Evolutionary conservation across 192 early-diverging fungal genomes (phyloP), one percentile per base, ranked within the genome.

Genomic region (Fimicolochytrium jonesii): DNA sequence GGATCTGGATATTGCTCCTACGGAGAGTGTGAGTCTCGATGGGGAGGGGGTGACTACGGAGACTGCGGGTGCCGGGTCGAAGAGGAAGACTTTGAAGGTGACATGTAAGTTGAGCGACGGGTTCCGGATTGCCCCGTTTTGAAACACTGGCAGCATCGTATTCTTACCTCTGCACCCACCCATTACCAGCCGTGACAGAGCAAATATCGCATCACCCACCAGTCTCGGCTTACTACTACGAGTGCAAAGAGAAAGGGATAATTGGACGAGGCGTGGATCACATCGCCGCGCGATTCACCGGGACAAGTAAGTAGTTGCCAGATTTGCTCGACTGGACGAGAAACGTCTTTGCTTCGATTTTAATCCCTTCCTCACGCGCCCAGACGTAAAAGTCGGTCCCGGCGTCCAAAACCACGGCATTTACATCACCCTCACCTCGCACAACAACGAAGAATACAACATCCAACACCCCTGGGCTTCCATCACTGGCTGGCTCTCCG

Each of bases 161-260:
- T 39, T 39, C 37, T 39, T 39, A 39, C 10, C 3, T 22, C 43
- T 23, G 43, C 43, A 39, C 7, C 37, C n/a, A n/a, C n/a, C n/a
- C n/a, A n/a, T n/a, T n/a, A n/a, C n/a, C n/a, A n/a, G n/a, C 33
- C 53, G 20, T 95, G 7, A 81, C 90, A 17, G 95, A 98, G 73
- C 95, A 98, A 71, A 88, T 94, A 9, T 89, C 90, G 33, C 95
- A 98, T 74, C 92, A 95, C 66, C 95, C 95, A 45, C 92, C 95
- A 2, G 86, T 94, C 44, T 92, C 90, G 0, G 87, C 87, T 20
- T 86, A 79, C 50, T 49, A 79, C 53, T 87, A 87, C 64, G 74
- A 75, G 29, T 87, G 84, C 71, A 62, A 63, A 34, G 80, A 84
- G 54, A 77, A 74, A n/a, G 68, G 61, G 13, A 80, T 87, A 29